These are phyloP conservation scores for Capronia americana DNA, from an alignment of 2,329 filamentous ascomycete genomes.

Conservation along the genomic window DNA sequence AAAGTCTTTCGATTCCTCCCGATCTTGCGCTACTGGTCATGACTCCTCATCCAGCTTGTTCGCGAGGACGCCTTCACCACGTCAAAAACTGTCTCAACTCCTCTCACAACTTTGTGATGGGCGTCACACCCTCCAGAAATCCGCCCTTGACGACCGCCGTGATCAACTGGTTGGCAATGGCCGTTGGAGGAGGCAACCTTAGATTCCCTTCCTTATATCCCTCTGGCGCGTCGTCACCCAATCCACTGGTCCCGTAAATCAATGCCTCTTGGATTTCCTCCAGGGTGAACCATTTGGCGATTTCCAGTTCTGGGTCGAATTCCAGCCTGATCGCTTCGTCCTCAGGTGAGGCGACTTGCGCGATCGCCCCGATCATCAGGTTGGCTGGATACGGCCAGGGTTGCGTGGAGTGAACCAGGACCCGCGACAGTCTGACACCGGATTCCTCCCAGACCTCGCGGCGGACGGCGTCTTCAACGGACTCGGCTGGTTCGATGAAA, in stretches of 20 bases:
- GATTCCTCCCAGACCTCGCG: slow-evolving; percentile 88
- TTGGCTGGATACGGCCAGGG: slow-evolving; percentile 88
- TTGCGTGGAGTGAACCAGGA: slow-evolving; percentile 82
- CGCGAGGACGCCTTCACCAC: neutral
- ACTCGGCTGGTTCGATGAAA: slow-evolving; percentile 85
- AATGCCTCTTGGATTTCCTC: slow-evolving; percentile 82
- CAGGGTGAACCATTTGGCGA: slow-evolving; percentile 84
- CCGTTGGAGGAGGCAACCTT: slow-evolving; percentile 81
- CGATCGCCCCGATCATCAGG: slow-evolving; percentile 86
- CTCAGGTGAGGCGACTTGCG: slow-evolving; percentile 74
- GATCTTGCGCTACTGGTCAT: neutral
- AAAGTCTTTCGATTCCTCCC: neutral
- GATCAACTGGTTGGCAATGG: slow-evolving; percentile 91
- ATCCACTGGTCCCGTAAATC: slow-evolving; percentile 66
- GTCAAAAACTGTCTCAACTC: neutral
- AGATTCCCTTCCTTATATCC: slow-evolving; percentile 78
- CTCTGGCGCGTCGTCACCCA: slow-evolving; percentile 69
- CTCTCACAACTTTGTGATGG: slow-evolving; percentile 45
- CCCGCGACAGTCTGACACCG: slow-evolving; percentile 75
- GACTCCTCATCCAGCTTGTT: neutral
- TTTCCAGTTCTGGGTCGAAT: slow-evolving; percentile 89
- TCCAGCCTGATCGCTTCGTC: slow-evolving; percentile 82
- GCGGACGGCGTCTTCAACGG: slow-evolving; percentile 81
- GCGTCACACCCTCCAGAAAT: slow-evolving; percentile 67
- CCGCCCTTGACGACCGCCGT: slow-evolving; percentile 74